Percentiles rank a stretch among this genome's conserved stretches.
Conservation (phyloP, 768 basidiomycete genomes). For the Nevesoporus exiguus region DNA sequence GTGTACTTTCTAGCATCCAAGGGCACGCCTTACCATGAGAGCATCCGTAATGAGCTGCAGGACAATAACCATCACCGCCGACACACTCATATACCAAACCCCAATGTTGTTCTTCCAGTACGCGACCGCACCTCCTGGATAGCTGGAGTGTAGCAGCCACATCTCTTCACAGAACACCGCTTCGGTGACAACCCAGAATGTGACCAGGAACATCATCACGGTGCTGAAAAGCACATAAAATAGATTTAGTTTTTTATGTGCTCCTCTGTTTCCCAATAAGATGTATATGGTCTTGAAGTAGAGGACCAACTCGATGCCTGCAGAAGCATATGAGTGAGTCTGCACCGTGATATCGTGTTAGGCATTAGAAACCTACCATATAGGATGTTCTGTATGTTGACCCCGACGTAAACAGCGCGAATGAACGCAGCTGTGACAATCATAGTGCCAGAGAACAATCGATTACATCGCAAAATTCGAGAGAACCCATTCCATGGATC, state of each 20-base stretch:
- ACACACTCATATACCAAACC: constrained; percentile 29
- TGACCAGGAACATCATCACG: constrained; percentile 26
- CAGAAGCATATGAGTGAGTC: no score
- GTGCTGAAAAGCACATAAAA: constrained; percentile 28
- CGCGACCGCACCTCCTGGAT: constrained; percentile 33
- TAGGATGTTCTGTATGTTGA: no score
- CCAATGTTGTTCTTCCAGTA: constrained; percentile 28
- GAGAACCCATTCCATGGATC: no score
- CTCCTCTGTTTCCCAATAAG: constrained; percentile 3
- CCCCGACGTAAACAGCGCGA: no score
- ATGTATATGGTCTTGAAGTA: constrained; percentile 17
- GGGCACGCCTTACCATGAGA: constrained; percentile 9
- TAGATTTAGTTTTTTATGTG: constrained; percentile 5
- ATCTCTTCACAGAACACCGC: constrained; percentile 29
- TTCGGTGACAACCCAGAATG: constrained; percentile 26
- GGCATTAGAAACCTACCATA: no score
- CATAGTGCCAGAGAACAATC: no score
- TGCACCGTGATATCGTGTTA: no score
- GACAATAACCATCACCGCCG: constrained; percentile 21
- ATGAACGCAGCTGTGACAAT: no score
- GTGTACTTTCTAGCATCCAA: no score
- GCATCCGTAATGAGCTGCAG: constrained; percentile 37
- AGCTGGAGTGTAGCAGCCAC: constrained; percentile 35
- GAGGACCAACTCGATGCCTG: no score
- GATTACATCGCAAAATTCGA: no score